Percentiles rank a stretch among this genome's conserved stretches.
These are phyloP conservation scores for Lathyrus aphaca DNA, from an alignment of 306 rosid species.

Conservation along the genomic window DNA sequence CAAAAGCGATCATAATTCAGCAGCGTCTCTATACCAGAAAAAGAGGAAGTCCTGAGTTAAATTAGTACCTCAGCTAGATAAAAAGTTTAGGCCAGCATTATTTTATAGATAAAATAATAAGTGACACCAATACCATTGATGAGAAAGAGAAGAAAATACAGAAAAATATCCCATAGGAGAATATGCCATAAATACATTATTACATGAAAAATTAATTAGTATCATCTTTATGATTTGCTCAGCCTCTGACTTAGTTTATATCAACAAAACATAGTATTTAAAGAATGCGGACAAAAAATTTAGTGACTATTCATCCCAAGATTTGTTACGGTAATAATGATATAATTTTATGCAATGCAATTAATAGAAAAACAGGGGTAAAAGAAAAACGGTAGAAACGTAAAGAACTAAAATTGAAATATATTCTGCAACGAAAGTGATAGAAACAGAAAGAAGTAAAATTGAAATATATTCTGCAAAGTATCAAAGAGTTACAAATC, in stretches of 20 bases:
- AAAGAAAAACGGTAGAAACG: background rate
- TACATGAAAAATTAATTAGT: background rate
- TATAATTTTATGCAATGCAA: background rate
- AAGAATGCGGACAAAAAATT: background rate
- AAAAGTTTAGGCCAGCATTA: constrained; percentile 5
- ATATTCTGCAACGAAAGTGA: constrained; percentile 13
- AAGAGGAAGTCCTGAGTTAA: constrained; percentile 18
- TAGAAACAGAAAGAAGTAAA: constrained; percentile 25
- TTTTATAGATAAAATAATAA: background rate
- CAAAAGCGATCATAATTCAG: background rate
- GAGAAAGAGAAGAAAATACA: constrained; percentile 18
- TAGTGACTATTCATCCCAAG: constrained; percentile 16
- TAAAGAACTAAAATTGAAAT: no score
- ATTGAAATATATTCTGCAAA: constrained; percentile 19
- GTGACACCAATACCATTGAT: background rate
- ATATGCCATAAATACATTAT: constrained; percentile 10
- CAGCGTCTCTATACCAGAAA: constrained; percentile 17
- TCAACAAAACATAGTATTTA: constrained; percentile 20
- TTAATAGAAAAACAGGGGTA: constrained; percentile 18
- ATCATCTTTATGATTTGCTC: constrained; percentile 4
- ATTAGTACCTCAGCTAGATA: constrained; percentile 28
- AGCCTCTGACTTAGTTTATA: background rate
- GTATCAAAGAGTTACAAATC: constrained; percentile 29
- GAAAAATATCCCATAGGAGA: constrained; percentile 12
- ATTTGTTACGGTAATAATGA: constrained; percentile 11